Conservation (phyloP, 345 rosid genomes). For the Corchorus capsularis region DNA sequence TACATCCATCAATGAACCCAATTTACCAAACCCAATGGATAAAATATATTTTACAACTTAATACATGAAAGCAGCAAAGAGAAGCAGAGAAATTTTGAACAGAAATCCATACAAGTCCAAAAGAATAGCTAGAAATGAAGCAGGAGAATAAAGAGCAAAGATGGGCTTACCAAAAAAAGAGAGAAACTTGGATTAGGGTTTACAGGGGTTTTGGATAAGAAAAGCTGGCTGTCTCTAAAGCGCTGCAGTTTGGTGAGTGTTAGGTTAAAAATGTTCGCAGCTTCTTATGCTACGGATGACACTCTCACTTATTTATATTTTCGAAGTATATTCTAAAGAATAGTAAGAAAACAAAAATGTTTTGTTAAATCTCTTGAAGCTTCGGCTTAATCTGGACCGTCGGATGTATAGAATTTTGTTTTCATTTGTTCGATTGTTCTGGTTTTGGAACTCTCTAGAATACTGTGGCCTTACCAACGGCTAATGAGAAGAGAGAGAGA, state of each 20-base stretch:
- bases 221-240: not conserved
- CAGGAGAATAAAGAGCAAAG: not conserved
- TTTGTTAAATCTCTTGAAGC: slow-evolving; percentile 26
- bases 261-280: slow-evolving; percentile 23
- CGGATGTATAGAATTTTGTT: slow-evolving; percentile 26
- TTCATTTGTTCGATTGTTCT: not conserved
- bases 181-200: slow-evolving; percentile 26
- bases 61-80: not conserved
- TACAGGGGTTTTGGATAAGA: slow-evolving; percentile 29
- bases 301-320: not conserved
- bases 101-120: not conserved
- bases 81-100: not conserved
- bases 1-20: not conserved
- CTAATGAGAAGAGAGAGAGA: too few relatives aligned
- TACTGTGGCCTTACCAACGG: too few relatives aligned
- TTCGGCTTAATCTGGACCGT: slow-evolving; percentile 44
- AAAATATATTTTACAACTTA: not conserved
- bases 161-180: slow-evolving; percentile 1
- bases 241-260: not conserved
- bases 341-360: not conserved
- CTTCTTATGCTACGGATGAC: slow-evolving; percentile 23
- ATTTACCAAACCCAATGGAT: not conserved
- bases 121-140: not conserved
- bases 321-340: not conserved
- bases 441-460: slow-evolving; percentile 38